phyloP scores from a whole-genome alignment of 2,329 filamentous ascomycete species.

The Verticillium dahliae region DNA sequence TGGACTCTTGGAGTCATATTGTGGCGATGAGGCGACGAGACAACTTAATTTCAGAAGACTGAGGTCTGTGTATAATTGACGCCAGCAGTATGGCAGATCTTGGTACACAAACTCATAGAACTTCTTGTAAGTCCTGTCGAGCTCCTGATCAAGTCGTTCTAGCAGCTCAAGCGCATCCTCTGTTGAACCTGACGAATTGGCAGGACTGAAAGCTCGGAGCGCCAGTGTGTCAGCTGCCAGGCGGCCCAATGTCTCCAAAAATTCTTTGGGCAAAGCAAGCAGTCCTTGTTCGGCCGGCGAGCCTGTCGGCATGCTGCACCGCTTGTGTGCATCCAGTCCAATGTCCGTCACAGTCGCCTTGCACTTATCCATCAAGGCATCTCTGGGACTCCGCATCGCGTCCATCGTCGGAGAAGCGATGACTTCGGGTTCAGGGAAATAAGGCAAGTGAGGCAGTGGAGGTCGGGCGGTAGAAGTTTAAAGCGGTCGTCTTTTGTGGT shows the following conservation, averaged over 20 bases:
- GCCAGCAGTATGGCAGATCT: conserved; percentile 62
- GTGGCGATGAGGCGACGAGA: conserved; percentile 3
- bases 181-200: neutral
- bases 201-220: neutral
- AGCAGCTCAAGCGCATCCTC: neutral
- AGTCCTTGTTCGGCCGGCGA: neutral
- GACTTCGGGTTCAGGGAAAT: neutral
- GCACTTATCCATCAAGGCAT: neutral
- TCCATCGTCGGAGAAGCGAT: neutral
- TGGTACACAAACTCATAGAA: conserved; percentile 66
- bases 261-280: neutral
- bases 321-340: neutral
- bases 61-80: conserved; percentile 64
- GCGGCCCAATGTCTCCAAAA: neutral
- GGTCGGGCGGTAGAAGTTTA: too few relatives aligned
- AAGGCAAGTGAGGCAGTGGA: too few relatives aligned
- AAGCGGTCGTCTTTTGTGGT: too few relatives aligned
- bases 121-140: conserved; percentile 7
- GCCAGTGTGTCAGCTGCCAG: neutral
- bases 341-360: neutral
- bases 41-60: conserved; percentile 52
- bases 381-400: neutral
- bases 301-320: neutral
- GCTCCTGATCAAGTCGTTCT: conserved; percentile 3
- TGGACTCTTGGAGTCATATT: too few relatives aligned